Evolutionary conservation across 2,329 filamentous ascomycete genomes (phyloP).

Genomic region (Phaeoacremonium minimum): DNA sequence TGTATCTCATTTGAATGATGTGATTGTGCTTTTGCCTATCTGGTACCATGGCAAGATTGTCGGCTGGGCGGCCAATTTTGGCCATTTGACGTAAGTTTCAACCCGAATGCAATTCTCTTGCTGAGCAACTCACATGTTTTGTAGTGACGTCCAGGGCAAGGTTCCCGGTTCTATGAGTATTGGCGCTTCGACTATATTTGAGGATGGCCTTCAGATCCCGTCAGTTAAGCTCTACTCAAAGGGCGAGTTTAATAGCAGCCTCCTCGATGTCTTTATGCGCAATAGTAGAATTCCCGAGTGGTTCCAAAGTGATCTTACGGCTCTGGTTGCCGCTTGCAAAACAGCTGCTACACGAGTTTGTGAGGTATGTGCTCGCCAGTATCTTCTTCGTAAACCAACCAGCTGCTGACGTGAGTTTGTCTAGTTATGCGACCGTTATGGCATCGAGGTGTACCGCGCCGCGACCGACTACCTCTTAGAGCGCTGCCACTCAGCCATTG

Average conservation of each 20-base stretch:
- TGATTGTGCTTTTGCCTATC: conserved; percentile 42
- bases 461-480: too few species aligned
- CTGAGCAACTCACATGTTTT: too few species aligned
- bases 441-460: too few species aligned
- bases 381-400: too few species aligned
- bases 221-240: conserved; percentile 39
- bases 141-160: conserved; percentile 34
- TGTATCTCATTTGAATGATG: conserved; percentile 44
- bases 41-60: conserved; percentile 36
- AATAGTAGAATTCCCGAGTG: conserved; percentile 43
- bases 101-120: too few species aligned
- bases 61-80: conserved; percentile 46
- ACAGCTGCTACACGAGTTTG: conserved; percentile 37
- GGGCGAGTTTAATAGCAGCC: conserved; percentile 34
- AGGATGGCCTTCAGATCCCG: conserved; percentile 45
- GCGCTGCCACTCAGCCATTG: conserved; percentile 33
- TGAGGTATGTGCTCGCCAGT: conserved; percentile 38
- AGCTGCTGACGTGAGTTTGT: too few species aligned
- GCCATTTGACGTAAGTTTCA: conserved; percentile 33
- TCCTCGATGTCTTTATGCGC: conserved; percentile 39
- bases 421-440: too few species aligned
- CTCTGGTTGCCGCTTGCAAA: conserved; percentile 39
- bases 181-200: conserved; percentile 39
- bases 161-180: conserved; percentile 46
- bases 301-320: conserved; percentile 41